Base-by-base conservation (phyloP, 495 filamentous ascomycete genomes). In the Saxispiralis lemnorum region DNA sequence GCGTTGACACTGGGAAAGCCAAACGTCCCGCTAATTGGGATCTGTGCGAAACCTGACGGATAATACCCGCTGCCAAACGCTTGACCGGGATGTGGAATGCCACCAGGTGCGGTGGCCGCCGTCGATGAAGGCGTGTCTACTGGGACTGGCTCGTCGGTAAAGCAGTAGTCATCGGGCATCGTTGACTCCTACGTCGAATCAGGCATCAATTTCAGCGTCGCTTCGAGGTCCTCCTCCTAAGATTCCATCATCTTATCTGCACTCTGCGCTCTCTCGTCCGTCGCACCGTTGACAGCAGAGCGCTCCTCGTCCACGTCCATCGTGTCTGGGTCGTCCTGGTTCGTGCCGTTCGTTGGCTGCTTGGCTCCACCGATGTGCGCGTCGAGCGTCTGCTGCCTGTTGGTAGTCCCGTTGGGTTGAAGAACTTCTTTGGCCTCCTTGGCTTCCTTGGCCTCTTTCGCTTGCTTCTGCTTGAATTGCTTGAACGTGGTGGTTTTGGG, bases 401-500 rank as follows among this genome's bases (percentile, higher is more conserved):
- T 52, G 14, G 31, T 21, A 12, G 34, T 10, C n/a, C 36, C 46
- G 17, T 55, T 51, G 24, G 24, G 19, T 31, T 41, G n/a, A n/a
- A 19, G 12, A 18, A 4, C 37, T 13, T 28, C 36, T 13, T 15
- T 34, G 13, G 32, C 35, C 20, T 28, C 24, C 24, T 28, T 28
- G 9, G 24, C 24, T 28, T 28, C 24, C 24, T 28, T 28, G 24
- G 24, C 24, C 24, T 53, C 43, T 21, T 42, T 37, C 36, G 47
- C 35, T 28, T 48, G 34, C 46, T 51, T 56, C 40, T 71, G 73
- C 59, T 89, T 92, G 63, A 77, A 74, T 52, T 82, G 69, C 60
- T 79, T 80, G 67, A 74, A 93, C 12, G 81, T 75, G 7, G 75
- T 71, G 7, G 85, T 93, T 56, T 79, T 80, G 30, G 89, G 89